Evolutionary conservation across 1,284 basidiomycete species (phyloP), one percentile per base, ranked within the genome.

Genomic region (Pyrrhoderma lamaoense): DNA sequence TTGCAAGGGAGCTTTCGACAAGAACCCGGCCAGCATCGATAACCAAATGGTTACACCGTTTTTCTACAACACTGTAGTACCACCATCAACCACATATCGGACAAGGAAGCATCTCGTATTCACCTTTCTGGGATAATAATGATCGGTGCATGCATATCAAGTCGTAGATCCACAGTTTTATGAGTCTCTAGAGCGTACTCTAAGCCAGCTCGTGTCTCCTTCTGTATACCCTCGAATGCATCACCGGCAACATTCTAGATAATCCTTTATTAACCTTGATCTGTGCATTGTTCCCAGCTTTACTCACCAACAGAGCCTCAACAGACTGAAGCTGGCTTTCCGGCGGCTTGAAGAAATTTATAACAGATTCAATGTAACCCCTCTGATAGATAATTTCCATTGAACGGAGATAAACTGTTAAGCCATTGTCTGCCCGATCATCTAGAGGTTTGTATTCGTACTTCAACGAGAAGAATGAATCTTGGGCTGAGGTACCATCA

Each of bases 351-450:
- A 99, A 89, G 72, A 99, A 99, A 56, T 77, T 80, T 58, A 90
- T 86, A 36, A 99, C 80, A 1, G 89, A 89, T 70, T 99, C 95
- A 38, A 99, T 78, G 65, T 97, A 99, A 34, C 90, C 89, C 60
- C 77, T 82, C 65, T 99, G 93, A 63, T 99, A 99, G 52, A 99
- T 90, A 59, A 99, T 91, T 68, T 99, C 95, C 83, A 97, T 89
- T 61, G 95, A 92, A 4, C 93, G 82, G 88, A 99, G 92, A 53
- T 84, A 85, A 49, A 97, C 80, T 4, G 87, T 89, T 51, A 99
- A 70, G 0, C 88, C 93, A 61, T 80, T 96, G 65, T 99, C 95
- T 34, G 97, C 94, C 42, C 92, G 82, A 49, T 88, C 85, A 65
- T 98, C 93, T 39, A 98, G 72, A 7, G 96, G 97, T 59, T 93